Conservation (phyloP, 2,329 filamentous ascomycete species). For the Monosporascus sp. region DNA sequence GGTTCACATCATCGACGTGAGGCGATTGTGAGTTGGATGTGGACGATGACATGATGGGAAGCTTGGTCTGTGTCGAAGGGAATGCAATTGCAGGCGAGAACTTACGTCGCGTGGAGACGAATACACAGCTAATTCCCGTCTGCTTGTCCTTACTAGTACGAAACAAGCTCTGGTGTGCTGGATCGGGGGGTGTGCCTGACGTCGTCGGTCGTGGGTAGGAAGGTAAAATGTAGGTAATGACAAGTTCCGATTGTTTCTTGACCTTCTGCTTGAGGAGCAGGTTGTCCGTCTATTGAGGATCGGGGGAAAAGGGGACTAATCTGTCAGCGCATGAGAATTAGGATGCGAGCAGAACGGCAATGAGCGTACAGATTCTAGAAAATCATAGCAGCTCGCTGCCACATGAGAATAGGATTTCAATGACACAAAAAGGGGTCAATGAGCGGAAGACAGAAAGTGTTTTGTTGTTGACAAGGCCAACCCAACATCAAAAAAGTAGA, state of each 20-base stretch:
- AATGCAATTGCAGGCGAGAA: neutral
- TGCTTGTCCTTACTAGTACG: constrained; percentile 14
- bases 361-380: constrained; percentile 13
- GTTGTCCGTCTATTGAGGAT: constrained; percentile 16
- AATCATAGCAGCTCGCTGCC: constrained; percentile 23
- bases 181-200: constrained; percentile 6
- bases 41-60: neutral
- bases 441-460: constrained; percentile 16
- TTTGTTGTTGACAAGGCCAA: constrained; percentile 26
- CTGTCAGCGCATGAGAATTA: constrained; percentile 25
- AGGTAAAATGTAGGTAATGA: neutral
- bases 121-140: constrained; percentile 9
- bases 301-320: constrained; percentile 2
- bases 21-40: neutral
- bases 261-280: constrained; percentile 16
- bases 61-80: neutral
- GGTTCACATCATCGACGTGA: neutral
- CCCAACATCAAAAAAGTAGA: constrained; percentile 17
- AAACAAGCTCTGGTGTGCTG: constrained; percentile 16
- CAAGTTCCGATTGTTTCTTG: constrained; percentile 8
- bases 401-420: constrained; percentile 20
- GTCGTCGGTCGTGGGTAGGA: neutral
- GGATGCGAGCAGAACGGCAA: constrained; percentile 14
- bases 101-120: constrained; percentile 14
- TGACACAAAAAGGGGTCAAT: constrained; percentile 21